Conservation (phyloP, 1,284 basidiomycete species). For the Thecaphora frezii region DNA sequence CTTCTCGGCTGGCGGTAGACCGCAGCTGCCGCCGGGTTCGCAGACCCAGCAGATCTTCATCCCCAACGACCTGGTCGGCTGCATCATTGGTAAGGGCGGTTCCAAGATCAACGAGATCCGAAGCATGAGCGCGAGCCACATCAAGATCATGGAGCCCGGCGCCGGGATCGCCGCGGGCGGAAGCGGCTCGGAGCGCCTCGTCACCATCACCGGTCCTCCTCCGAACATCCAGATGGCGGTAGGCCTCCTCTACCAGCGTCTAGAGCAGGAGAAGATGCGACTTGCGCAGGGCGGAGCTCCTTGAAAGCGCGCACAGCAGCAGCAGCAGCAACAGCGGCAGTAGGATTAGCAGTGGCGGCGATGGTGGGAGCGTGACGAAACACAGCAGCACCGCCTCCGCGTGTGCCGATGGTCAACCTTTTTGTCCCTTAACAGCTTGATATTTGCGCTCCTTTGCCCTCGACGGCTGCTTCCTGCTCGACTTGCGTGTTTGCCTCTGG, state of each 20-base stretch:
- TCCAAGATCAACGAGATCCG: slow-evolving; percentile 99
- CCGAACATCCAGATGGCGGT: slow-evolving; percentile 96
- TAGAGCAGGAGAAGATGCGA: slow-evolving; percentile 59
- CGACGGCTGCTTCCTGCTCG: too few relatives aligned
- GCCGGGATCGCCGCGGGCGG: slow-evolving; percentile 58
- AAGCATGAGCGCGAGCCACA: slow-evolving; percentile 87
- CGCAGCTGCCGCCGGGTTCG: slow-evolving; percentile 65
- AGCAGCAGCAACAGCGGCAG: background rate
- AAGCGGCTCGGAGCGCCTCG: slow-evolving; percentile 60
- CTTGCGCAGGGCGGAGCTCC: slow-evolving; percentile 34
- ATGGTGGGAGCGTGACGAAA: too few relatives aligned
- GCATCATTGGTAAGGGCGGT: slow-evolving; percentile 97
- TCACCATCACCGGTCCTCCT: slow-evolving; percentile 71
- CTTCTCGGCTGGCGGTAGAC: slow-evolving; percentile 12
- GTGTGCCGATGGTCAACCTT: too few relatives aligned
- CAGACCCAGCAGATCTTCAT: slow-evolving; percentile 99
- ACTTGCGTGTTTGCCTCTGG: too few relatives aligned
- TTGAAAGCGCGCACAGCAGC: background rate
- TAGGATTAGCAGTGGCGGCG: too few relatives aligned
- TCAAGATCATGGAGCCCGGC: slow-evolving; percentile 94
- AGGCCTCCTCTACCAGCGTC: slow-evolving; percentile 77
- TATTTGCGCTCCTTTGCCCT: too few relatives aligned
- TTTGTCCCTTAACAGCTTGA: too few relatives aligned
- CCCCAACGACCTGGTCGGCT: slow-evolving; percentile 94
- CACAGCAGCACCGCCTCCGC: too few relatives aligned